Evolutionary conservation across 1,284 basidiomycete species (phyloP).

Genomic region (Leucoagaricus sp.): DNA sequence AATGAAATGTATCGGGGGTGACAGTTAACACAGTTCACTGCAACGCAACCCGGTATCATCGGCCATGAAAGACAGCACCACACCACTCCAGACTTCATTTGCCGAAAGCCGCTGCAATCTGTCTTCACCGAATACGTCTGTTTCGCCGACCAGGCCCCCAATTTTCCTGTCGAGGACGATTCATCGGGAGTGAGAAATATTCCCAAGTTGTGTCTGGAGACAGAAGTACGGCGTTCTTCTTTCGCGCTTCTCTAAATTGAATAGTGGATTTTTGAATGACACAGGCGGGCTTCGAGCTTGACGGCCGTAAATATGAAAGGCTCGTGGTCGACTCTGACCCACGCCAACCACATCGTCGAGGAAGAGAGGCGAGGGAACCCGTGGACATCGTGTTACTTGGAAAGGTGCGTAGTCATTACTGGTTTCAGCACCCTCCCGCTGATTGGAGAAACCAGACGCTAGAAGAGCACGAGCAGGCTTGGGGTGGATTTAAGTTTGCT

Average conservation of each 20-base stretch:
- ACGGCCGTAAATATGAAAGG: slow-evolving; percentile 11
- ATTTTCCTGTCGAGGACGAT: slow-evolving; percentile 20
- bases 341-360: not conserved
- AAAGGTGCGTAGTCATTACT: slow-evolving; percentile 31
- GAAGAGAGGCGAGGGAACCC: slow-evolving; percentile 4
- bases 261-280: not conserved
- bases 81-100: slow-evolving; percentile 29
- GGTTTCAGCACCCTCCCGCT: not conserved
- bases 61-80: slow-evolving; percentile 13
- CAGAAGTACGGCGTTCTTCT: slow-evolving; percentile 3
- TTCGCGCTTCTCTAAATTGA: not conserved
- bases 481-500: slow-evolving; percentile 45
- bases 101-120: slow-evolving; percentile 44
- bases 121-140: slow-evolving; percentile 39
- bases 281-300: slow-evolving; percentile 14
- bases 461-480: slow-evolving; percentile 46
- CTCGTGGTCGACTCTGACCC: not conserved
- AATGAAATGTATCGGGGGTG: not conserved
- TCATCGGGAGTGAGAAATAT: slow-evolving; percentile 1
- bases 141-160: slow-evolving; percentile 27
- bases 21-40: slow-evolving; percentile 16
- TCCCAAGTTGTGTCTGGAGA: not conserved
- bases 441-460: slow-evolving; percentile 36
- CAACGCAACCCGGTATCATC: slow-evolving; percentile 14
- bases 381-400: slow-evolving; percentile 39